Evolutionary conservation across 352 stramenopile genomes (phyloP), one percentile per base, ranked within the genome.

Genomic region (Phytophthora ohioensis): DNA sequence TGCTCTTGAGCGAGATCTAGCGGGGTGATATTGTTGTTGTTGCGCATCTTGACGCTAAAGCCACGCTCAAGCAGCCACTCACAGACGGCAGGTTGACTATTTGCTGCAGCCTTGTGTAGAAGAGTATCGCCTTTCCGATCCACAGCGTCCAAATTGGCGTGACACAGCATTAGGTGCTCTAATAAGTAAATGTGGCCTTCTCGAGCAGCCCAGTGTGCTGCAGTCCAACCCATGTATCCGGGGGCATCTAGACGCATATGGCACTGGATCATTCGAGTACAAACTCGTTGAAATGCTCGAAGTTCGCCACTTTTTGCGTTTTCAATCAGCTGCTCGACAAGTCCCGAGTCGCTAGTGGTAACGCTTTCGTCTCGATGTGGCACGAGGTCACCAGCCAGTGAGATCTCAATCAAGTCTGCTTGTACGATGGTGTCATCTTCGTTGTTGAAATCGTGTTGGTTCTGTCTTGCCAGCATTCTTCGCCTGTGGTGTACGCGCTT

Each of bases 101-200:
- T 94, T n/a, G 85, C 83, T 0, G 87, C 87, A 1, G 87, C 87
- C 53, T 94, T 94, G 71, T 92, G 87, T 51, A 94, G 60, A 21
- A 92, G 67, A 21, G 76, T 91, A 56, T 92, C 87, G 17, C 87
- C 87, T 41, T 92, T 86, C 9, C 75, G 74, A 61, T 94, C 86
- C 2, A 90, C 67, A 11, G 79, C 62, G 38, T 92, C 85, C 57
- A 94, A 76, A 46, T 91, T 91, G 47, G 84, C 81, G 43, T 82
- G 72, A 13, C 73, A 52, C 7, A 69, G 60, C 4, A 68, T 68
- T 3, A 94, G 59, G 55, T 90, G 87, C 62, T 91, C 82, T 9
- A 94, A 75, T 21, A 93, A 71, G 36, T 85, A 67, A 4, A 91
- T 51, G 52, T 93, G 85, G 5, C 87, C 87, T 11, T 91, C 74